phyloP scores from a whole-genome alignment of 768 basidiomycete species.

The Astraeus odoratus region DNA sequence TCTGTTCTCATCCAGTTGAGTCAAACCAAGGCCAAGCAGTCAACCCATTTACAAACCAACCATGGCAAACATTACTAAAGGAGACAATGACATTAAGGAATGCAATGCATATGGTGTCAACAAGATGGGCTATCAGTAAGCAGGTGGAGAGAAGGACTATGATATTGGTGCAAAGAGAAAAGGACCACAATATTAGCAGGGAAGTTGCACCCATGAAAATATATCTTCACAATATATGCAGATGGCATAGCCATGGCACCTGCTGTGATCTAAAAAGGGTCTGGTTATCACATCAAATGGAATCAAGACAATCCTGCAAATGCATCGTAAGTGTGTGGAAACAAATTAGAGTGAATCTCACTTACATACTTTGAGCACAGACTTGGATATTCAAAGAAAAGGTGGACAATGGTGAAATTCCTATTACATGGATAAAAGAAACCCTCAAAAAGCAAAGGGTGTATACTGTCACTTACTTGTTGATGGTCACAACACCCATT shows the following conservation, averaged over 20 bases:
- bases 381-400: conserved; percentile 11
- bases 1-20: conserved; percentile 28
- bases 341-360: background rate
- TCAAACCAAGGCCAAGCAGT: conserved; percentile 28
- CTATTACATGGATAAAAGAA: conserved; percentile 5
- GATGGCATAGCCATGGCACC: conserved; percentile 33
- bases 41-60: conserved; percentile 28
- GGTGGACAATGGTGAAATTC: conserved; percentile 24
- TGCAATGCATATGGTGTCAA: conserved; percentile 6
- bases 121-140: conserved; percentile 8
- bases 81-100: conserved; percentile 7
- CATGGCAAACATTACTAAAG: conserved; percentile 28
- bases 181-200: conserved; percentile 11
- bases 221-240: conserved; percentile 34
- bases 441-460: conserved; percentile 27
- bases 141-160: conserved; percentile 1
- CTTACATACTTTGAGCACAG: background rate
- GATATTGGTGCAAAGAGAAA: conserved; percentile 4
- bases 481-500: conserved; percentile 2
- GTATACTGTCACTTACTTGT: conserved; percentile 22
- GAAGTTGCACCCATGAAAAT: conserved; percentile 13
- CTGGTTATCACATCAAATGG: conserved; percentile 17
- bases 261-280: conserved; percentile 24
- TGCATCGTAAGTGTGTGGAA: conserved; percentile 21
- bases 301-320: conserved; percentile 10